phyloP scores from a whole-genome alignment of 129 eudicot genomes.

The Tagetes erecta region DNA sequence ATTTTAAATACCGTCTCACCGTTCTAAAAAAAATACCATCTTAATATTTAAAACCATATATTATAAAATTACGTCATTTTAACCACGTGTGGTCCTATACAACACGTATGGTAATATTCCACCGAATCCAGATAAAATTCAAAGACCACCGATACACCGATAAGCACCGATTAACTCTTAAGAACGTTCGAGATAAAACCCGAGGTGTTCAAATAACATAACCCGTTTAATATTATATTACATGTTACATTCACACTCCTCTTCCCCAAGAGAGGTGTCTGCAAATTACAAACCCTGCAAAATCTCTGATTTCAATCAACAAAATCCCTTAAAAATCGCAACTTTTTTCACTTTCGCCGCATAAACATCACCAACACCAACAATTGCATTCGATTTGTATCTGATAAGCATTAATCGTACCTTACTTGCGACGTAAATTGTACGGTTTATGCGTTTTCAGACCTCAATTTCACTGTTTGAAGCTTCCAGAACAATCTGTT shows the following conservation, averaged over 20 bases:
- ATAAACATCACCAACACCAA: constrained; percentile 7
- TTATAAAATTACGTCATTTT: too few relatives aligned
- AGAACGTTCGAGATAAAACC: too few relatives aligned
- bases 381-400: constrained; percentile 1
- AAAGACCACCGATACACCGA: too few relatives aligned
- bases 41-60: too few relatives aligned
- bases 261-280: constrained; percentile 14
- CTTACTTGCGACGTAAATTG: constrained; percentile 8
- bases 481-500: constrained; percentile 7
- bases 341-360: constrained; percentile 16
- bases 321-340: constrained; percentile 14
- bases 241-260: neutral
- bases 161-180: too few relatives aligned
- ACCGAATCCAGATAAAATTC: too few relatives aligned
- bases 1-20: too few relatives aligned
- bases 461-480: constrained; percentile 19
- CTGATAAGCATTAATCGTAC: neutral
- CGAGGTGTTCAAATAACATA: too few relatives aligned
- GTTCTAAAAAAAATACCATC: too few relatives aligned
- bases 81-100: too few relatives aligned
- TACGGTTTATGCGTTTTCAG: constrained; percentile 10
- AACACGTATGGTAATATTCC: too few relatives aligned
- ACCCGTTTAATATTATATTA: too few relatives aligned
- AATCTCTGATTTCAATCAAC: constrained; percentile 26
- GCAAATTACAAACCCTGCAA: constrained; percentile 29